Conservation (phyloP, 2,329 filamentous ascomycete genomes). For the Monosporascus sp. region DNA sequence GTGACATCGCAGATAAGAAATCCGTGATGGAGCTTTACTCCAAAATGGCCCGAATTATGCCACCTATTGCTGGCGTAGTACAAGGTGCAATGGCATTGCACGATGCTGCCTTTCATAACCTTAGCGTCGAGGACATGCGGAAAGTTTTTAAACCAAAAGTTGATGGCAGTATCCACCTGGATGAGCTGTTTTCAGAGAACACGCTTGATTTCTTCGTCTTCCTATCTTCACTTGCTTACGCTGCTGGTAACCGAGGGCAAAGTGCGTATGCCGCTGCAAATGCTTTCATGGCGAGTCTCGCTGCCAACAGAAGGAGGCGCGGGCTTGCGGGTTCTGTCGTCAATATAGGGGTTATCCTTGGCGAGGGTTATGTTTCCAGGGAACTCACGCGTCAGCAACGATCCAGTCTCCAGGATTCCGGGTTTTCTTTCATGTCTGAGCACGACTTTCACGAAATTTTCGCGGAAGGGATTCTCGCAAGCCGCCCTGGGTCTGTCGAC, state of each 20-base stretch:
- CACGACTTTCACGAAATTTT: not conserved
- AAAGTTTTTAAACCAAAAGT: conserved; percentile 30
- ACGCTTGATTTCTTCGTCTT: conserved; percentile 34
- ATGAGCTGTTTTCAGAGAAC: conserved; percentile 23
- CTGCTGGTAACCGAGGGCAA: not conserved
- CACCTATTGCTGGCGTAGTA: conserved; percentile 35
- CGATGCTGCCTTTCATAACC: conserved; percentile 29
- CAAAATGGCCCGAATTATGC: conserved; percentile 18
- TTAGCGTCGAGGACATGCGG: conserved; percentile 13
- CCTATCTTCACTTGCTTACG: conserved; percentile 11
- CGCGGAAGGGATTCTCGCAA: not conserved
- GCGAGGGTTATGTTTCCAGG: not conserved
- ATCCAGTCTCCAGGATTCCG: not conserved
- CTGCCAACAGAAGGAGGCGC: not conserved
- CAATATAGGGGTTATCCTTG: not conserved
- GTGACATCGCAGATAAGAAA: conserved; percentile 17
- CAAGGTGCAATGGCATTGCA: conserved; percentile 41
- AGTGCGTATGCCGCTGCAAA: not conserved
- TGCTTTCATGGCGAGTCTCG: not conserved
- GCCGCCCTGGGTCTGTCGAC: no score
- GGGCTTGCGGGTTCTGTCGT: not conserved
- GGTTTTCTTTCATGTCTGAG: not conserved
- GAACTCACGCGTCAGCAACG: not conserved
- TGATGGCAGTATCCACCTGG: conserved; percentile 24
- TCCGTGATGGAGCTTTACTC: conserved; percentile 7